Base-by-base conservation (phyloP, 202 grass and related monocot genomes). In the Carex sylvatica region DNA sequence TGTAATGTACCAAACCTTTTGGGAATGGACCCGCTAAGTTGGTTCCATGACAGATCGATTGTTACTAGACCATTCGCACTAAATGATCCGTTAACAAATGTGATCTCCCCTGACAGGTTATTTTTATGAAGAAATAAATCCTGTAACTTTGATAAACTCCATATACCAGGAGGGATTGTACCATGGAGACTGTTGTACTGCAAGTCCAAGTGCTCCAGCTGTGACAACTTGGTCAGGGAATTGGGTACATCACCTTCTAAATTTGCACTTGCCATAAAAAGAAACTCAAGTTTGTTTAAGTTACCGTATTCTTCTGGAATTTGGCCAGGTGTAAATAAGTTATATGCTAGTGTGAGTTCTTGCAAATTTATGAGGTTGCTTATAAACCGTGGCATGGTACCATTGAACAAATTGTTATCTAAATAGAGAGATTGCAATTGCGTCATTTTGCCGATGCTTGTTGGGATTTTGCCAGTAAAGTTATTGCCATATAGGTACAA, bases 11-110 rank as follows among this genome's bases (percentile, higher is more conserved):
- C 80, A 26, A 95, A 84, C 2, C 28, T 26, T 14, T 83, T 60
- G 1, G 88, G 83, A 51, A 91, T 94, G 0, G 78, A 6, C 3
- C 84, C 84, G 2, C 30, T 90, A 20, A 94, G 67, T 16, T 47
- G 10, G 83, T 95, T 95, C 1, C 0, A 0, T 0, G 85, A 89
- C 13, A 95, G 8, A 61, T 95, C 93, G 20, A 95, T 82, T 78
- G 66, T 0, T 4, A 61, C 1, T 35, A 95, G 6, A n/a, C 61
- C 35, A 9, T 88, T 8, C 0, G 86, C 83, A 4, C 18, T 56
- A 10, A 92, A 20, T 0, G 42, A 10, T 0, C 30, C 55, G 0
- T 58, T 77, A 77, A 16, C 70, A 74, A 77, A 2, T 31, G 31
- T 31, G 38, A 92, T 92, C 40, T 35, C 51, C 4, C 93, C 93